Evolutionary conservation across 148 eudicot genomes (phyloP).

Genomic region (Fagopyrum homotropicum): DNA sequence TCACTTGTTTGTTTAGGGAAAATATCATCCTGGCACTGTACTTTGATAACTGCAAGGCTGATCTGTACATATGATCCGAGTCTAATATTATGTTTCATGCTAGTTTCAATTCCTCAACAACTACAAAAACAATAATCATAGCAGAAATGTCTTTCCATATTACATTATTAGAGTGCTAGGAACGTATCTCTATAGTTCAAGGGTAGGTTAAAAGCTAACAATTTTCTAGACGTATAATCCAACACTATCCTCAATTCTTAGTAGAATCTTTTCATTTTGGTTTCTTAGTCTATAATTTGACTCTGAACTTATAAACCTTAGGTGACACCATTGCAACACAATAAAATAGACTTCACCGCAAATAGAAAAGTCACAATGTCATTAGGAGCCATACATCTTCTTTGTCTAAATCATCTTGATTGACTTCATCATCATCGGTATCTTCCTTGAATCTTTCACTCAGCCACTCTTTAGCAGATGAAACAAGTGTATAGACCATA

Average conservation of each 20-base stretch:
- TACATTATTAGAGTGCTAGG: not conserved
- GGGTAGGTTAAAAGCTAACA: not conserved
- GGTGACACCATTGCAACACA: not conserved
- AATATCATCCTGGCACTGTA: not conserved
- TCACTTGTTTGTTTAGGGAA: not conserved
- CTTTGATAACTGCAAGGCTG: not conserved
- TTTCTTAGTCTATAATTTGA: not conserved
- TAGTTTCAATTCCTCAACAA: not conserved
- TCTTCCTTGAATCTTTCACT: slow-evolving; percentile 76
- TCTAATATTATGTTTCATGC: not conserved
- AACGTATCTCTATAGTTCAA: not conserved
- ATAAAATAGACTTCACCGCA: not conserved
- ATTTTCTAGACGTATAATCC: not conserved
- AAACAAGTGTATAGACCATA: slow-evolving; percentile 85
- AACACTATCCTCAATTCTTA: not conserved
- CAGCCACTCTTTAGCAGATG: slow-evolving; percentile 91
- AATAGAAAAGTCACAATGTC: not conserved
- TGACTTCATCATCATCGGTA: slow-evolving; percentile 24
- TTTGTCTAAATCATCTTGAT: slow-evolving; percentile 52
- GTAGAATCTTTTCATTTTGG: not conserved
- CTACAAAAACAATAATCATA: not conserved
- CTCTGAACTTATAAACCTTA: not conserved
- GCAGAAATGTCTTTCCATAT: not conserved
- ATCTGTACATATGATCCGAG: not conserved
- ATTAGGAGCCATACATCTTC: slow-evolving; percentile 55